These are phyloP conservation scores for Hordeum vulgare DNA, from an alignment of 176 grass and related monocot genomes.

Conservation along the genomic window DNA sequence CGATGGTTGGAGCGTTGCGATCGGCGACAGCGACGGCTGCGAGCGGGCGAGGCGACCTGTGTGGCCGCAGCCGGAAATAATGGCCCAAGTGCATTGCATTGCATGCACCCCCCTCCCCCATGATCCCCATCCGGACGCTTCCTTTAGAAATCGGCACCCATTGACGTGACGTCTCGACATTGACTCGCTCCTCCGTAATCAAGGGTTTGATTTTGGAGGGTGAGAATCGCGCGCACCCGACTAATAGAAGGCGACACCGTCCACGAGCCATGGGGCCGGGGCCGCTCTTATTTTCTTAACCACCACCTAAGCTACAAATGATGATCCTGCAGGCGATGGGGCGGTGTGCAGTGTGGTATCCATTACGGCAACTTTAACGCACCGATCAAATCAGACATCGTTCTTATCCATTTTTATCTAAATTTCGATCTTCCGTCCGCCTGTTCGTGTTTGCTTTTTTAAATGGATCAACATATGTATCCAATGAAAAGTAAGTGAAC, in stretches of 20 bases:
- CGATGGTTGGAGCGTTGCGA: conserved; percentile 34
- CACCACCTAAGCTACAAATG: neutral
- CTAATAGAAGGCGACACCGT: neutral
- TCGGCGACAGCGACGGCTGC: conserved; percentile 23
- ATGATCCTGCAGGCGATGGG: neutral
- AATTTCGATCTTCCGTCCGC: too few species aligned
- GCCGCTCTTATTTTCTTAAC: neutral
- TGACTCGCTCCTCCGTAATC: neutral
- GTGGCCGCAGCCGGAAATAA: neutral
- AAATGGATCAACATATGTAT: too few species aligned
- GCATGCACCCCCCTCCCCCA: neutral
- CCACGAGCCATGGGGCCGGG: neutral
- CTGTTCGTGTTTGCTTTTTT: too few species aligned
- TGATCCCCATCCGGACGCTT: neutral
- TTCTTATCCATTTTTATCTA: too few species aligned
- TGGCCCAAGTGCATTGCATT: conserved; percentile 30
- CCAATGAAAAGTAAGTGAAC: too few species aligned
- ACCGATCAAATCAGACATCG: too few species aligned
- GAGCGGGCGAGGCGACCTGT: neutral
- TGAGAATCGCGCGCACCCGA: neutral
- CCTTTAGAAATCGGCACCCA: neutral
- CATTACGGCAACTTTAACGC: too few species aligned
- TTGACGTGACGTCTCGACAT: conserved; percentile 33
- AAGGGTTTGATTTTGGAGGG: conserved; percentile 20
- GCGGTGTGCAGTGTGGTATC: neutral